phyloP scores from a whole-genome alignment of 176 grass and related monocot genomes.

The Zea mays region DNA sequence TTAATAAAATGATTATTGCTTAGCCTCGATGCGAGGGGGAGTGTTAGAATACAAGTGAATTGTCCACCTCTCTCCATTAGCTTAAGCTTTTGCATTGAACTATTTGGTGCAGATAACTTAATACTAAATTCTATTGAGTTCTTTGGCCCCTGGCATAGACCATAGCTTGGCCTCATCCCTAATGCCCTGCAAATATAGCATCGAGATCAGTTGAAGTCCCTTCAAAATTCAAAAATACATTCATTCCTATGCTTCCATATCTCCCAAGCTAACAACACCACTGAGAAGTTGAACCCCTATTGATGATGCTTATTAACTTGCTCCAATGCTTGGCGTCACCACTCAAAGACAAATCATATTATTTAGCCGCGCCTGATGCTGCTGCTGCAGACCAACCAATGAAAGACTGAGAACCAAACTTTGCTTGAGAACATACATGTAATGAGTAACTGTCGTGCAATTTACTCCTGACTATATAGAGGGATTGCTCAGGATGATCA shows the following conservation, averaged over 20 bases:
- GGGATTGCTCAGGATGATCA: neutral
- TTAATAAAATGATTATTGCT: no score
- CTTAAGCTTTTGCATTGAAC: no score
- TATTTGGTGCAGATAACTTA: no score
- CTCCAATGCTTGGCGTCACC: neutral
- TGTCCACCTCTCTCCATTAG: no score
- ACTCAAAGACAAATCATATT: neutral
- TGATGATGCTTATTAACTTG: neutral
- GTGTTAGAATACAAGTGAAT: no score
- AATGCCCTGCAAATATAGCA: neutral
- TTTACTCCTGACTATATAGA: neutral
- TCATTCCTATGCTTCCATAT: neutral
- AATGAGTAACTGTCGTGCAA: neutral
- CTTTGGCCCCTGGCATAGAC: no score
- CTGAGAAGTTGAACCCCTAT: neutral
- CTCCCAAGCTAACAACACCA: neutral
- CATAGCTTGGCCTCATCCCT: neutral
- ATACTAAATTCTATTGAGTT: neutral
- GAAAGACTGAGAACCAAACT: neutral
- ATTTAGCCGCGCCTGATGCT: neutral
- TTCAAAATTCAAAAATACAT: conserved; percentile 2
- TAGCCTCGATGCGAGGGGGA: no score
- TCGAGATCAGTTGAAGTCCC: neutral
- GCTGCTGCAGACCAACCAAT: neutral
- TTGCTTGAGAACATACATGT: neutral